Base-by-base conservation (phyloP, 2,329 filamentous ascomycete species). In the Aspergillus intermedius region DNA sequence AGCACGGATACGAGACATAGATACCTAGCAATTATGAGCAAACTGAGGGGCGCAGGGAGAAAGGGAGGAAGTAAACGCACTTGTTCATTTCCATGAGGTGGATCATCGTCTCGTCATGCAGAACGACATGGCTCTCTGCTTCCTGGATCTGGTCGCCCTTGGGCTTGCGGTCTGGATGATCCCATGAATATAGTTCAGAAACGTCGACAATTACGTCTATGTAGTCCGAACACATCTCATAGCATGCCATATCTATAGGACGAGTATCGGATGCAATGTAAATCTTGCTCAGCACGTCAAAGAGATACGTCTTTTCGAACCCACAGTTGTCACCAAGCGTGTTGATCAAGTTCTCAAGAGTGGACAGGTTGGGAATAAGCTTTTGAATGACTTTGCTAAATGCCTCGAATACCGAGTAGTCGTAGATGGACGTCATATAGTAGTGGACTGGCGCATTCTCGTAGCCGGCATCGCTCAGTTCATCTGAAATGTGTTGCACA, bases 321-420 rank as follows among this genome's bases (percentile, higher is more conserved):
- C 88, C 87, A 65, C 91, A 97, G 12, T 89, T 93, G 52, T 87
- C 88, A 72, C 89, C 94, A 39, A 98, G 80, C 57, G 91, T 93
- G 62, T 94, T 96, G 61, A 98, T 85, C 70, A 98, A 81, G 45
- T 90, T 87, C 71, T 98, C 93, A 48, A 98, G 82, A 22, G 91
- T 94, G 5, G 90, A 88, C 6, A 98, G 80, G 53, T 95, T 88
- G 0, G 93, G 91, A 45, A 98, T 91, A 25, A 98, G 80, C 69
- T 96, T 96, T 70, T 98, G 93, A 55, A 98, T 95, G 54, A 98
- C 91, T 70, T 96, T 96, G 74, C 86, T 91, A 67, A 98, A 96
- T 44, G 93, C 93, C 71, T 98, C 93, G 66, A 97, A 98, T 63
- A 95, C 95, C 61, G 87, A 94, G 72, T 96, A 91, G 68, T 98